Evolutionary conservation across 202 grass and related monocot genomes (phyloP).

Genomic region (Tripidium arundinaceum): DNA sequence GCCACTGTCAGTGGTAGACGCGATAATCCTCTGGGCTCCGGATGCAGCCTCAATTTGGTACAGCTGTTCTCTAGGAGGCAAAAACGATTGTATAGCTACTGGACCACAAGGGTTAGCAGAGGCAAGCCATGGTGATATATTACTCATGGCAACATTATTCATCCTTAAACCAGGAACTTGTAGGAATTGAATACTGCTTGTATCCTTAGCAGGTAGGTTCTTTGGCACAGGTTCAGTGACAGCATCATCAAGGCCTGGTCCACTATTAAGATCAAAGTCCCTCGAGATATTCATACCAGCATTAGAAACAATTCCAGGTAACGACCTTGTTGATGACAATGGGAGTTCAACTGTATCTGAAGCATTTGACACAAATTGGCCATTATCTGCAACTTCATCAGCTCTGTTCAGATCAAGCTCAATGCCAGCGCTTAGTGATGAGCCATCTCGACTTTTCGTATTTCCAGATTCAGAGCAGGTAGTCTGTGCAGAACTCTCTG

Average conservation of each 20-base stretch:
- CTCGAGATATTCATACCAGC: slow-evolving; percentile 43
- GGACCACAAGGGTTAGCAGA: slow-evolving; percentile 47
- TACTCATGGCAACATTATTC: slow-evolving; percentile 57
- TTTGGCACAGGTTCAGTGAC: slow-evolving; percentile 51
- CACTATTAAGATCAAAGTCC: slow-evolving; percentile 91
- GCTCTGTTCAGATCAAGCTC: slow-evolving; percentile 80
- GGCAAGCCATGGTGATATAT: slow-evolving; percentile 60
- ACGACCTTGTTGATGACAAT: slow-evolving; percentile 48
- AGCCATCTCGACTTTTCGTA: slow-evolving; percentile 38
- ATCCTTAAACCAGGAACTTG: too few species aligned
- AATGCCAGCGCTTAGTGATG: slow-evolving; percentile 43
- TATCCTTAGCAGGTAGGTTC: slow-evolving; percentile 45
- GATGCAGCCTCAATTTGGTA: slow-evolving; percentile 53
- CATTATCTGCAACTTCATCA: slow-evolving; percentile 62
- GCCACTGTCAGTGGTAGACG: slow-evolving; percentile 42
- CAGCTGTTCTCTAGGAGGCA: slow-evolving; percentile 68
- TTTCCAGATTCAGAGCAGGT: slow-evolving; percentile 55
- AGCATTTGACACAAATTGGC: slow-evolving; percentile 43
- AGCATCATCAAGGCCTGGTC: slow-evolving; percentile 78
- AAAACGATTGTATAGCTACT: slow-evolving; percentile 60
- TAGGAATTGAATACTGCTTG: slow-evolving; percentile 49
- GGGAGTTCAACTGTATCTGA: slow-evolving; percentile 52
- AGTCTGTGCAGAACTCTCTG: slow-evolving; percentile 63
- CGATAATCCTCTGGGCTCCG: slow-evolving; percentile 56
- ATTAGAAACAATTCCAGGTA: slow-evolving; percentile 39